A percentile compares a stretch with the other conserved stretches of the same genome.
phyloP scores from a whole-genome alignment of 176 grass and related monocot genomes.

The Raddia distichophylla region DNA sequence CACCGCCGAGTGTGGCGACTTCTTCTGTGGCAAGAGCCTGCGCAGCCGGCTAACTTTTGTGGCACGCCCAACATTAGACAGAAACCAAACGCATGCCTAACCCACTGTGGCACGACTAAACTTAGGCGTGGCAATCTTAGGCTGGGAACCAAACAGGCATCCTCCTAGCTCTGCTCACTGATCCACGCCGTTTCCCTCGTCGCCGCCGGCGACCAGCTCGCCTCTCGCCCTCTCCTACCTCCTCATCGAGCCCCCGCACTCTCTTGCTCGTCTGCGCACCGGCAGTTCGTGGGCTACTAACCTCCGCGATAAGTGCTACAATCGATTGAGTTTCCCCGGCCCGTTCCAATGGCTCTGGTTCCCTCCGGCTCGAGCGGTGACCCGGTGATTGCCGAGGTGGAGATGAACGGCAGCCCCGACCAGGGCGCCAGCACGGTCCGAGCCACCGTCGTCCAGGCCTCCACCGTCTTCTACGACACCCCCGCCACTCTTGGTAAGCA shows the following conservation, averaged over 20 bases:
- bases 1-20: too few species aligned
- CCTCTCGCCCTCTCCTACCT: slow-evolving; percentile 60
- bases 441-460: slow-evolving; percentile 90
- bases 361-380: slow-evolving; percentile 45
- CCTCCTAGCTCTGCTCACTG: not conserved
- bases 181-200: slow-evolving; percentile 37
- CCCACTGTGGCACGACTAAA: too few species aligned
- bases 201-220: slow-evolving; percentile 37
- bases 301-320: slow-evolving; percentile 38
- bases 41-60: too few species aligned
- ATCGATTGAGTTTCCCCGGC: slow-evolving; percentile 7
- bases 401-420: slow-evolving; percentile 73
- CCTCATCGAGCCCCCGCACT: slow-evolving; percentile 57
- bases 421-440: slow-evolving; percentile 57
- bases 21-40: too few species aligned
- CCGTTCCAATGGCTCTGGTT: slow-evolving; percentile 50
- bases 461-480: slow-evolving; percentile 92
- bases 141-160: too few species aligned
- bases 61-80: too few species aligned
- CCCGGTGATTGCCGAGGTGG: slow-evolving; percentile 77
- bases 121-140: too few species aligned
- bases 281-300: slow-evolving; percentile 63
- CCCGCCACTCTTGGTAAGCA: slow-evolving; percentile 70
- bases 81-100: too few species aligned
- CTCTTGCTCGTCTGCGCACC: slow-evolving; percentile 59